A percentile compares a stretch with the other conserved stretches of the same genome.
Evolutionary conservation across 1,284 basidiomycete species (phyloP).

Genomic region (Irpex sp.): DNA sequence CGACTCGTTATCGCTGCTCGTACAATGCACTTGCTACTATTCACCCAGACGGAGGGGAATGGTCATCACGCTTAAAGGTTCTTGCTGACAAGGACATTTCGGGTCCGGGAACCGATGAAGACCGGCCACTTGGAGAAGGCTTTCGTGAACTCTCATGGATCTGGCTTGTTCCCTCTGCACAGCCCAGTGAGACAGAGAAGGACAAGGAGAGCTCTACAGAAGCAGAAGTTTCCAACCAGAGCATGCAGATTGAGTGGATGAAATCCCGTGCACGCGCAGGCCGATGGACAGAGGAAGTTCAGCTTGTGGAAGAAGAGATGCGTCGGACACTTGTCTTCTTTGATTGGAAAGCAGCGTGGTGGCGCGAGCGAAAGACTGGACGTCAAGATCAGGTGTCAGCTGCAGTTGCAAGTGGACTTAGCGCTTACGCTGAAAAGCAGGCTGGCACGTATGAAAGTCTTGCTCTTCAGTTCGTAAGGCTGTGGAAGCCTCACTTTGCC

Average conservation of each 20-base stretch:
- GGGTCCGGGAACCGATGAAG: constrained; percentile 9
- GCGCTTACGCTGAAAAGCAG: constrained; percentile 15
- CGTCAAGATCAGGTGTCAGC: too few species aligned
- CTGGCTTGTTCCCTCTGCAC: constrained; percentile 8
- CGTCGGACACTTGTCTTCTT: constrained; percentile 11
- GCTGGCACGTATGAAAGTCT: constrained; percentile 1
- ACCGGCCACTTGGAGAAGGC: constrained; percentile 7
- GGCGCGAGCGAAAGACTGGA: constrained; percentile 7
- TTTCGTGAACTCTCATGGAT: constrained; percentile 12
- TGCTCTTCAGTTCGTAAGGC: not conserved
- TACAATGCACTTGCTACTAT: constrained; percentile 3
- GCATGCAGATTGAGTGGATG: constrained; percentile 16
- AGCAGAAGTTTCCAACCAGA: not conserved
- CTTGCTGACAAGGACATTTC: constrained; percentile 10
- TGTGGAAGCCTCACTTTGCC: not conserved
- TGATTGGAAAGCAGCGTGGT: constrained; percentile 12
- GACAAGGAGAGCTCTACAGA: too few species aligned
- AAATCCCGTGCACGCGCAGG: constrained; percentile 7
- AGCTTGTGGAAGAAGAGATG: constrained; percentile 19
- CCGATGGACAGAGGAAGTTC: constrained; percentile 17
- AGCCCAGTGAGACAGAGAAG: not conserved
- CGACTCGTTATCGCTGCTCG: constrained; percentile 11
- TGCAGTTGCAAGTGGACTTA: constrained; percentile 7
- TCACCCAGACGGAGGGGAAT: constrained; percentile 7
- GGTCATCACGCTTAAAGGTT: not conserved